Conservation (phyloP, 2,329 filamentous ascomycete species). For the Keithomyces neogunnii region DNA sequence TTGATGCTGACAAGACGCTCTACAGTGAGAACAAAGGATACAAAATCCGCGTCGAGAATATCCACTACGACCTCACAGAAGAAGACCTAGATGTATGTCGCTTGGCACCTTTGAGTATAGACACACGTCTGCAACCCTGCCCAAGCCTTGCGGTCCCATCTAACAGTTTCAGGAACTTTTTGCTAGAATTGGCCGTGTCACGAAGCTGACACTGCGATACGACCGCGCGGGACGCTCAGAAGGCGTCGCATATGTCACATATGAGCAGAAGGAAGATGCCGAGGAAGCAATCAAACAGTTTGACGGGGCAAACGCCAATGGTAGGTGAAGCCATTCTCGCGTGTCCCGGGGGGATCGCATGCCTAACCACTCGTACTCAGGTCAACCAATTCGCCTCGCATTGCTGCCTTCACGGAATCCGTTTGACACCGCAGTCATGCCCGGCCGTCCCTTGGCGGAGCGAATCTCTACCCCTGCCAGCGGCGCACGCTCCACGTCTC, state of each 20-base stretch:
- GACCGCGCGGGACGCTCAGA: constrained; percentile 85
- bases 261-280: constrained; percentile 63
- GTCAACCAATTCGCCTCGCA: constrained; percentile 71
- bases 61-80: constrained; percentile 86
- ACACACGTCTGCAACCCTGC: too few species aligned
- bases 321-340: constrained; percentile 24
- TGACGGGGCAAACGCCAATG: constrained; percentile 84
- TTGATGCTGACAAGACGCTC: not conserved
- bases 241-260: constrained; percentile 77
- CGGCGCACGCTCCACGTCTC: constrained; percentile 57
- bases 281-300: constrained; percentile 68
- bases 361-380: constrained; percentile 26
- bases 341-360: not conserved
- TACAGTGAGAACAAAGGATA: constrained; percentile 47
- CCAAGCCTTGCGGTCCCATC: constrained; percentile 4
- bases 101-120: not conserved
- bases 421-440: constrained; percentile 47
- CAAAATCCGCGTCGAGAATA: constrained; percentile 77
- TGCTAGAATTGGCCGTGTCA: constrained; percentile 63
- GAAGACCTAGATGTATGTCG: constrained; percentile 65
- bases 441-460: constrained; percentile 50
- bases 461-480: constrained; percentile 46
- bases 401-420: constrained; percentile 53
- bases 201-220: constrained; percentile 64
- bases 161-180: constrained; percentile 62